A percentile compares a stretch with the other conserved stretches of the same genome.
Evolutionary conservation across 1,284 basidiomycete genomes (phyloP).

Genomic region (Leccinum huronense): DNA sequence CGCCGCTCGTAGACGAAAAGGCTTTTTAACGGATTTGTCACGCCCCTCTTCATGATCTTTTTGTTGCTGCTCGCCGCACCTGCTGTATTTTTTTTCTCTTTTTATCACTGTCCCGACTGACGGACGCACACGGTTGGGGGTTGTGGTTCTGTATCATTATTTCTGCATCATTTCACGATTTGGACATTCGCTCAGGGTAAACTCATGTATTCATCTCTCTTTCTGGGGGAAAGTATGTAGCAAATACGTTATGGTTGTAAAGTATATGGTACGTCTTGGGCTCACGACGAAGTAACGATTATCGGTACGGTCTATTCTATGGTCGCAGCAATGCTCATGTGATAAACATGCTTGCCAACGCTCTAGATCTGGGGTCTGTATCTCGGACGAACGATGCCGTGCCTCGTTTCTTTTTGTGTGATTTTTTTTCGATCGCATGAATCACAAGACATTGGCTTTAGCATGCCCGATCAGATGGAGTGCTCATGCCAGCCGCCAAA

Average conservation of each 20-base stretch:
- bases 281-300: neutral
- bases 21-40: conserved; percentile 9
- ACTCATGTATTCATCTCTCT: conserved; percentile 13
- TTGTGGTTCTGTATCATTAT: neutral
- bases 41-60: conserved; percentile 28
- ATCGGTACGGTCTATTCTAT: neutral
- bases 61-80: conserved; percentile 30
- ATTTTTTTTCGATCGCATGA: neutral
- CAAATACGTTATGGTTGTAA: conserved; percentile 39
- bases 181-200: conserved; percentile 21
- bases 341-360: neutral
- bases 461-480: conserved; percentile 19
- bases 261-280: conserved; percentile 19
- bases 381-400: neutral
- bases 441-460: neutral
- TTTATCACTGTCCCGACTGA: neutral
- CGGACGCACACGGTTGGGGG: neutral
- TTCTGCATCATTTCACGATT: conserved; percentile 3
- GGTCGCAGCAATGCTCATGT: neutral
- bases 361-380: neutral
- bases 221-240: conserved; percentile 29
- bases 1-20: conserved; percentile 26
- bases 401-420: neutral
- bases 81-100: conserved; percentile 4
- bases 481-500: conserved; percentile 6